Base-by-base conservation (phyloP, 306 rosid species). In the Acacia crassicarpa region DNA sequence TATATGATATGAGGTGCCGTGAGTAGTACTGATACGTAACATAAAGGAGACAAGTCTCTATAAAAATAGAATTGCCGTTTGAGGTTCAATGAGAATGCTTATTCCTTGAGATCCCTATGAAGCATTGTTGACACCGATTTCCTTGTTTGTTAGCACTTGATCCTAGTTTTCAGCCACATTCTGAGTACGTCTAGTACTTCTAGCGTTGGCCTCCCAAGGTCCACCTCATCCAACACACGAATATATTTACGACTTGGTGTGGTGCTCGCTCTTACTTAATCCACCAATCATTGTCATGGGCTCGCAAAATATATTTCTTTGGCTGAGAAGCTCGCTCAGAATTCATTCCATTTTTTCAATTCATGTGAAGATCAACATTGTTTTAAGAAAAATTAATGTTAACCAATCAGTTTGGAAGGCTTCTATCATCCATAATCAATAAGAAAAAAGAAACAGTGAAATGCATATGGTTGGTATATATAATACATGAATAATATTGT, bases 31-130 rank as follows among this genome's bases (percentile, higher is more conserved):
- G 25, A n/a, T 68, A 40, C 51, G 8, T 38, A 67, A 41, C 46
- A 41, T 68, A 13, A 22, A 43, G 19, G 54, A n/a, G 33, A 69
- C 35, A 43, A 22, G 3, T 43, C 20, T 69, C 5, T 69, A 6
- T 43, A 4, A 69, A 41, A 69, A 69, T 69, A 23, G 35, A 53
- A 69, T 22, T n/a, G 74, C 16, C 54, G 35, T 69, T 43, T 43
- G 74, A 69, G 51, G 74, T 41, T 51, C 9, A 51, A 41, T 41
- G 74, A 43, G 23, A 46, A 5, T 22, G 53, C 74, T n/a, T 41
- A n/a, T 69, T 69, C 33, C 12, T 69, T 41, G 74, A 69, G 53
- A 41, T 69, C 27, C 54, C 74, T n/a, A 69, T 20, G 74, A 69
- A 43, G 35, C 74, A n/a, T 69, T 22, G 74, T n/a, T 41, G 12